These are phyloP conservation scores for Penicillium vulpinum DNA, from an alignment of 2,329 filamentous ascomycete genomes.

Conservation along the genomic window DNA sequence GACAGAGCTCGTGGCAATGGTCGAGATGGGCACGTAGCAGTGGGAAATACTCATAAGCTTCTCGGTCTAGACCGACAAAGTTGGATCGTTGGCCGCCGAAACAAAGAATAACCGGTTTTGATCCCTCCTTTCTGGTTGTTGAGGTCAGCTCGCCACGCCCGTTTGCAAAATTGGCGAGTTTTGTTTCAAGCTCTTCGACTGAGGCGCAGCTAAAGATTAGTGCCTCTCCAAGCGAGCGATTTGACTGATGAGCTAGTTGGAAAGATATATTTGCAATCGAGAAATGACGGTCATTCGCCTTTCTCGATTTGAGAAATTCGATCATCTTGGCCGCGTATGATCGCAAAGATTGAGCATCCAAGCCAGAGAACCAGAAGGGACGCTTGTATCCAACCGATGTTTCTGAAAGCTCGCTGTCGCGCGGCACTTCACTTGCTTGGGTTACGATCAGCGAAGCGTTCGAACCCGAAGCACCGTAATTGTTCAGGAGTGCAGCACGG, in stretches of 20 bases:
- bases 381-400: neutral
- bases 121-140: neutral
- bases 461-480: constrained; percentile 33
- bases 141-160: neutral
- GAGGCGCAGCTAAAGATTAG: constrained; percentile 30
- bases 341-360: neutral
- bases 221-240: constrained; percentile 4
- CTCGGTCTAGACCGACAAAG: constrained; percentile 28
- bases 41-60: constrained; percentile 31
- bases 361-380: neutral
- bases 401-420: neutral
- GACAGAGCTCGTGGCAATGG: constrained; percentile 31
- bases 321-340: neutral
- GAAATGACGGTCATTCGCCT: constrained; percentile 12
- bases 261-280: constrained; percentile 31
- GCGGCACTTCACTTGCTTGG: constrained; percentile 2
- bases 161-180: neutral
- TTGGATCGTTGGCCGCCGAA: constrained; percentile 44
- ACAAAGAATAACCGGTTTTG: constrained; percentile 34
- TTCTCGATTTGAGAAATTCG: neutral
- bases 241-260: constrained; percentile 23
- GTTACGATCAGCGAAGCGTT: constrained; percentile 31
- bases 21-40: constrained; percentile 38
- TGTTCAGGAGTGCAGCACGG: constrained; percentile 29
- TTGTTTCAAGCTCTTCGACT: constrained; percentile 19